A percentile compares a stretch with the other conserved stretches of the same genome.
Conservation (phyloP, 208 protist genomes). For the Porcisia hertigi region DNA sequence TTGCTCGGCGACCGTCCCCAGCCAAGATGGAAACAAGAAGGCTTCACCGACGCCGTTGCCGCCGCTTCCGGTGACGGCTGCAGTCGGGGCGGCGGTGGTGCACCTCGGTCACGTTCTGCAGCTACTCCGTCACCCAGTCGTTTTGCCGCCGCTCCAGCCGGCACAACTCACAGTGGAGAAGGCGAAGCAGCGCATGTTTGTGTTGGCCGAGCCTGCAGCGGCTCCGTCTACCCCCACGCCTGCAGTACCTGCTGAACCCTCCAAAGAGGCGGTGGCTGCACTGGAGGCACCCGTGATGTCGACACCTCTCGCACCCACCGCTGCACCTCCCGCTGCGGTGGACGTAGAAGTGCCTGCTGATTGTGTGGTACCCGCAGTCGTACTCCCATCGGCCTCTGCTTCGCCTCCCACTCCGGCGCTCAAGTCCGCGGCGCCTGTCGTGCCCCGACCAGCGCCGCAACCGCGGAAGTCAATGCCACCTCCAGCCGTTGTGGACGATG, state of each 20-base stretch:
- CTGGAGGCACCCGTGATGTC: neutral
- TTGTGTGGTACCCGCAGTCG: neutral
- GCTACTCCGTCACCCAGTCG: slow-evolving; percentile 46
- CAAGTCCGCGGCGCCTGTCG: neutral
- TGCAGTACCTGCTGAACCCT: neutral
- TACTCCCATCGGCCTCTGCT: neutral
- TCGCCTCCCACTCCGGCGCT: neutral
- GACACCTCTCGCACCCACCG: neutral
- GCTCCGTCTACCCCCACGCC: neutral
- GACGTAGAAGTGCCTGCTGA: neutral
- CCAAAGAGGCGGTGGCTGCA: neutral
- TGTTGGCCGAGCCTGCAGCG: slow-evolving; percentile 1
- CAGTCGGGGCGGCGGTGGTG: slow-evolving; percentile 35
- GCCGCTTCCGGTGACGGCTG: slow-evolving; percentile 24
- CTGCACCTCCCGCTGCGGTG: neutral
- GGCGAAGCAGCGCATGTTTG: slow-evolving; percentile 35
- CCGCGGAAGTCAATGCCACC: no score
- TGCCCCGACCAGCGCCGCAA: slow-evolving; percentile 2
- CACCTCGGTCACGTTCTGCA: slow-evolving; percentile 36
- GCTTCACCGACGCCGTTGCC: neutral
- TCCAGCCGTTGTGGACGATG: slow-evolving; percentile 10
- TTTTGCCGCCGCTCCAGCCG: slow-evolving; percentile 52
- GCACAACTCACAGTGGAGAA: slow-evolving; percentile 48
- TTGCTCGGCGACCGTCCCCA: neutral
- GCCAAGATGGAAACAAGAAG: slow-evolving; percentile 5